phyloP scores from a whole-genome alignment of 345 rosid species.

The Trapa incisa region DNA sequence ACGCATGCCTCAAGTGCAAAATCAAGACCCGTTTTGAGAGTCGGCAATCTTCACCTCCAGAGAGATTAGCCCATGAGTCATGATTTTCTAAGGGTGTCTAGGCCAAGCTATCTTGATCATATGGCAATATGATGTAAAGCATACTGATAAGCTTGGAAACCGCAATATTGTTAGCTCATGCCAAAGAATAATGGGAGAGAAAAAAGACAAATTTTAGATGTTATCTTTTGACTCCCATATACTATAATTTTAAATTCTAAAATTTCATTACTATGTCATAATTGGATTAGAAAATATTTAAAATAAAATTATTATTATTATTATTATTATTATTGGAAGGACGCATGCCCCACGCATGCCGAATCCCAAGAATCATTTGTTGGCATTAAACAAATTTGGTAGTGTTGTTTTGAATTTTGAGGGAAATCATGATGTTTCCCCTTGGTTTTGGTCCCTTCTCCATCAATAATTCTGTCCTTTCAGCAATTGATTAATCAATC shows the following conservation, averaged over 20 bases:
- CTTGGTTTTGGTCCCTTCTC: neutral
- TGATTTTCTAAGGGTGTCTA: neutral
- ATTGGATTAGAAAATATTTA: too few species aligned
- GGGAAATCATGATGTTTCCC: constrained; percentile 4
- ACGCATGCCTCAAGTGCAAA: neutral
- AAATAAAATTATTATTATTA: too few species aligned
- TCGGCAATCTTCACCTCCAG: neutral
- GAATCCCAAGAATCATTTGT: constrained; percentile 7
- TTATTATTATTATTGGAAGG: neutral
- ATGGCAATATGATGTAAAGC: neutral
- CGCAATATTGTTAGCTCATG: too few species aligned
- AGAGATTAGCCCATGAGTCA: neutral
- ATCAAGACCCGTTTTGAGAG: neutral
- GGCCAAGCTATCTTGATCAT: neutral
- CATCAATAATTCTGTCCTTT: constrained; percentile 4
- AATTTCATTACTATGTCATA: too few species aligned
- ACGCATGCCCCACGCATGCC: constrained; percentile 5
- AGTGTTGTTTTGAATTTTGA: neutral
- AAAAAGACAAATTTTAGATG: too few species aligned
- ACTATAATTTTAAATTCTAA: too few species aligned
- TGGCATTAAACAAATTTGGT: constrained; percentile 1
- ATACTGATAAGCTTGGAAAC: too few species aligned
- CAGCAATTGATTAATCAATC: neutral
- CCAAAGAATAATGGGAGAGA: too few species aligned
- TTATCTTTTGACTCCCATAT: too few species aligned